Base-by-base conservation (phyloP, 345 rosid genomes). In the Eucalyptus tenuipes region DNA sequence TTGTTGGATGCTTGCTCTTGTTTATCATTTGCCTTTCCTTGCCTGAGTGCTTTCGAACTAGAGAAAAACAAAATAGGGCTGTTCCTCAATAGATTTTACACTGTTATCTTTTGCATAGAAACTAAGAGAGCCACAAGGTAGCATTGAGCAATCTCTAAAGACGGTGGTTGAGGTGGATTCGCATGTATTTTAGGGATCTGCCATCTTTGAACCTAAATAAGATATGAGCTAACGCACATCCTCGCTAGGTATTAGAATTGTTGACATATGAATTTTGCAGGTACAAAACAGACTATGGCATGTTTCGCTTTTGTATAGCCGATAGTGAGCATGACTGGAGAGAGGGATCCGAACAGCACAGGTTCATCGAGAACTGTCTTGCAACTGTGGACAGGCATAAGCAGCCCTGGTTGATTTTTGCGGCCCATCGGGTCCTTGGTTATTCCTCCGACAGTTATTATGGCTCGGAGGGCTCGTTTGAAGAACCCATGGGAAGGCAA, bases 311-410 rank as follows among this genome's bases (percentile, higher is more conserved):
- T 93, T 96, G 98, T 82, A 86, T 96, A 92, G 97, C 96, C 8
- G 99, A 96, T 90, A 89, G 91, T 59, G 99, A 96, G 86, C 98
- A 96, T 29, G 99, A 96, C 86, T 96, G 99, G 97, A 94, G 98
- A 87, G 96, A 95, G 90, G 98, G 96, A 79, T 57, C 98, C 1
- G 96, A 96, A 88, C 98, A 96, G 80, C 88, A 95, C 85, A 86
- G 89, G 87, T 95, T 95, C 92, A 95, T 96, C 10, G 95, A 96
- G 89, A 86, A 89, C 44, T 95, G 99, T 88, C 94, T 95, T 47
- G 95, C 99, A 49, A 64, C 99, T 52, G 98, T 86, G 15, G 97
- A 95, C 87, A 94, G 99, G 87, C 94, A 87, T 90, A 94, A 95
- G 88, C 99, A 96, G 89, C 99, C 99, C 16, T 96, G 99, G 98